These are phyloP conservation scores for Knufia petricola DNA, from an alignment of 2,329 filamentous ascomycete species.

Conservation along the genomic window DNA sequence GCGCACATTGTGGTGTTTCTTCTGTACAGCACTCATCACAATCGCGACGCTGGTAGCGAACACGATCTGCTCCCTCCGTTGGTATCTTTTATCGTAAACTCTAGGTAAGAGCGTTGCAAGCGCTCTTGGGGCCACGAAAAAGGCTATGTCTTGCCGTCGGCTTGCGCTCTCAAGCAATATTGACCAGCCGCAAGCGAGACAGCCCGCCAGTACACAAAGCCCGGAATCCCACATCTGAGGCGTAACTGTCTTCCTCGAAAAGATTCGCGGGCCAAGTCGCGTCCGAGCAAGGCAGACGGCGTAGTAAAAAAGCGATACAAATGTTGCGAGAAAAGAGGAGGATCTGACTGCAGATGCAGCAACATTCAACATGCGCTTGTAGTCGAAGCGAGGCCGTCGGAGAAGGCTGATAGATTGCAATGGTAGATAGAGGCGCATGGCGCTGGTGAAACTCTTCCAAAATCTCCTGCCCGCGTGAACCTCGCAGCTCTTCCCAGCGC, in stretches of 20 bases:
- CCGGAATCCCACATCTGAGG: constrained; percentile 49
- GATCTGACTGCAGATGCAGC: constrained; percentile 56
- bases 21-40: constrained; percentile 14
- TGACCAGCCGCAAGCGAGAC: constrained; percentile 71
- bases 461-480: constrained; percentile 62
- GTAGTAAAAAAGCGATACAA: constrained; percentile 75
- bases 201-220: constrained; percentile 62
- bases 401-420: constrained; percentile 49
- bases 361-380: constrained; percentile 39
- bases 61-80: constrained; percentile 22
- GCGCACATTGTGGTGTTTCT: constrained; percentile 13
- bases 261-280: constrained; percentile 58
- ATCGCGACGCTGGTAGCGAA: constrained; percentile 22
- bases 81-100: constrained; percentile 46
- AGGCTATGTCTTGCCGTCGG: constrained; percentile 62
- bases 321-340: constrained; percentile 66
- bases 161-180: constrained; percentile 58
- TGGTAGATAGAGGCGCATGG: constrained; percentile 67
- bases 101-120: constrained; percentile 65
- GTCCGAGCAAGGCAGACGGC: constrained; percentile 70
- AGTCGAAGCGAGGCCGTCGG: background rate
- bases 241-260: constrained; percentile 45
- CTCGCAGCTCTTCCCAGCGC: constrained; percentile 63
- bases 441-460: constrained; percentile 59
- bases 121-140: constrained; percentile 73